Base-by-base conservation (phyloP, 768 basidiomycete genomes). In the Amanita fuliginea region DNA sequence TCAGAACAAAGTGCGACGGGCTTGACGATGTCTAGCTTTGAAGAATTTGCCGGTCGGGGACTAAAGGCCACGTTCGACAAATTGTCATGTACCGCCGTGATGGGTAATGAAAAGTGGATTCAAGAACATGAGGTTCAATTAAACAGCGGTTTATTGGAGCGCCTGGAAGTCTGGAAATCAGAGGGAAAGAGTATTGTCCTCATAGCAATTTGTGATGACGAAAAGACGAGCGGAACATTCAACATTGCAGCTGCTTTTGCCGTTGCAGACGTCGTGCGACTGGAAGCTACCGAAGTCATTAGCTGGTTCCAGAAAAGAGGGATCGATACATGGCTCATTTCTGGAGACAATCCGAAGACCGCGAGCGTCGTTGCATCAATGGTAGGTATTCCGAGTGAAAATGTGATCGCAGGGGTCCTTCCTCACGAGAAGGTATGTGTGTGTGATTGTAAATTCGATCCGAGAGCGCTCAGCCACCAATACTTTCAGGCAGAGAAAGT, bases 401-500 rank as follows among this genome's bases (percentile, higher is more conserved):
- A 86, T 54, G 83, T 93, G 39, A 78, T 83, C 45, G 88, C 87
- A 14, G 85, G 81, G 0, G 86, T 89, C 0, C 69, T 91, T 5
- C 90, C 90, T 2, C 82, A 87, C 40, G 83, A 86, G 56, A 93
- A 93, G 69, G 82, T 78, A 36, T 39, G 62, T 21, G 24, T n/a
- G 9, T 26, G 3, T 3, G 5, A 5, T 18, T 42, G 35, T 21
- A 45, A 14, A 16, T 8, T 41, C 19, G 36, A 10, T 19, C 44
- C 34, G 34, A 36, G 11, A 11, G 8, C 30, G 28, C 18, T 42
- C 26, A 32, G 6, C 37, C 19, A 33, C 9, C 32, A 14, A 41
- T 7, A 2, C 0, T 28, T n/a, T 36, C 30, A 71, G 77, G 78
- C 81, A 0, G 71, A 80, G 56, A 80, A 80, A 55, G 70, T 83